Evolutionary conservation across 345 rosid species (phyloP).

Genomic region (Atalantia buxifolia): DNA sequence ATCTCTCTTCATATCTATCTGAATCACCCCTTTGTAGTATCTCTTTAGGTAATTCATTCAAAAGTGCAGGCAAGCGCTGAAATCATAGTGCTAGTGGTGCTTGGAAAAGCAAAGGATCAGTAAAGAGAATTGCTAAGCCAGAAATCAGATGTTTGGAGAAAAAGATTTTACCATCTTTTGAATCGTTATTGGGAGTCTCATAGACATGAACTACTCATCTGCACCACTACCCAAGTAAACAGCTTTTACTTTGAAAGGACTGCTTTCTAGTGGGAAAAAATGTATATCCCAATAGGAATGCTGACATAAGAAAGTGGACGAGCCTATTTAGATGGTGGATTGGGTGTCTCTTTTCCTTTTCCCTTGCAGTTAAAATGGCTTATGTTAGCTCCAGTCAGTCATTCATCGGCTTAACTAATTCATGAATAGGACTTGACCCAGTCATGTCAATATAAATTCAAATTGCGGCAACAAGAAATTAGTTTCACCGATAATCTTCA

Average conservation of each 20-base stretch:
- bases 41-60: background rate
- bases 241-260: background rate
- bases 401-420: background rate
- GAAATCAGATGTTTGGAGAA: background rate
- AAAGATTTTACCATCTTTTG: background rate
- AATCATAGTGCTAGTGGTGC: background rate
- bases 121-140: background rate
- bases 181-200: background rate
- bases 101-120: background rate
- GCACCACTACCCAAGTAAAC: background rate
- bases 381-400: background rate
- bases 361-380: background rate
- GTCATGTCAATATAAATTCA: background rate
- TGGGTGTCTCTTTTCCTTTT: background rate
- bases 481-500: background rate
- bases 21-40: background rate
- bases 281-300: background rate
- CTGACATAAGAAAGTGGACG: background rate
- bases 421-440: background rate
- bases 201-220: background rate
- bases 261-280: background rate
- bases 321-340: background rate
- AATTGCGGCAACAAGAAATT: background rate
- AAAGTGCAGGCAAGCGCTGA: slow-evolving; percentile 4
- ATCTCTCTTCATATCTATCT: background rate